Conservation (phyloP, 129 eudicot genomes). For the Deinandra increscens region DNA sequence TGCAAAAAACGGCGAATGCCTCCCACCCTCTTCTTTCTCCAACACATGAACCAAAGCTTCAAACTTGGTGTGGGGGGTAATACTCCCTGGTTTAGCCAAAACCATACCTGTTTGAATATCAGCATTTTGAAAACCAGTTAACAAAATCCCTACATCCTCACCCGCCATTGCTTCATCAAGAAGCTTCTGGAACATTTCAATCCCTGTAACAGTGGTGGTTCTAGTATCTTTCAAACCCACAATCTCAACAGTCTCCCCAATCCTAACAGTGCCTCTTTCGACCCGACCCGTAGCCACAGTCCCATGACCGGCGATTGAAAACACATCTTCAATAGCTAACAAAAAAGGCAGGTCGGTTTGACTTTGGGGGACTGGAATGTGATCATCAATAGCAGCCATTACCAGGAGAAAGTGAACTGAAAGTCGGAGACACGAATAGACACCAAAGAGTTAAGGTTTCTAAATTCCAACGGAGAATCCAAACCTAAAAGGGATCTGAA, state of each 20-base stretch:
- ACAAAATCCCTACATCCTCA: slow-evolving; percentile 74
- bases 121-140: slow-evolving; percentile 67
- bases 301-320: slow-evolving; percentile 79
- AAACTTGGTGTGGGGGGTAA: slow-evolving; percentile 73
- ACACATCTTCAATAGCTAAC: slow-evolving; percentile 75
- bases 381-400: slow-evolving; percentile 65
- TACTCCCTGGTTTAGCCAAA: slow-evolving; percentile 64
- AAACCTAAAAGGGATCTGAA: too few species aligned
- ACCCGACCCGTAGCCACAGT: slow-evolving; percentile 89
- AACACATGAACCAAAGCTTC: slow-evolving; percentile 69
- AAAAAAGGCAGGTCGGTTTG: slow-evolving; percentile 68
- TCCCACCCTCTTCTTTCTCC: slow-evolving; percentile 92
- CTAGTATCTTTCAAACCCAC: slow-evolving; percentile 73
- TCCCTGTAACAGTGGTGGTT: slow-evolving; percentile 72
- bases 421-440: too few species aligned
- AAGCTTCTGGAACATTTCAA: slow-evolving; percentile 88
- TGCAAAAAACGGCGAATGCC: slow-evolving; percentile 84
- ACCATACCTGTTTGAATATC: slow-evolving; percentile 91
- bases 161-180: slow-evolving; percentile 89
- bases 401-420: too few species aligned
- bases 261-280: slow-evolving; percentile 67
- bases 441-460: too few species aligned
- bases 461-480: too few species aligned
- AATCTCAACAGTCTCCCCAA: slow-evolving; percentile 75
- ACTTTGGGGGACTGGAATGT: slow-evolving; percentile 68